Evolutionary conservation across 2,329 filamentous ascomycete genomes (phyloP).

Genomic region (Delphinella strobiligena): DNA sequence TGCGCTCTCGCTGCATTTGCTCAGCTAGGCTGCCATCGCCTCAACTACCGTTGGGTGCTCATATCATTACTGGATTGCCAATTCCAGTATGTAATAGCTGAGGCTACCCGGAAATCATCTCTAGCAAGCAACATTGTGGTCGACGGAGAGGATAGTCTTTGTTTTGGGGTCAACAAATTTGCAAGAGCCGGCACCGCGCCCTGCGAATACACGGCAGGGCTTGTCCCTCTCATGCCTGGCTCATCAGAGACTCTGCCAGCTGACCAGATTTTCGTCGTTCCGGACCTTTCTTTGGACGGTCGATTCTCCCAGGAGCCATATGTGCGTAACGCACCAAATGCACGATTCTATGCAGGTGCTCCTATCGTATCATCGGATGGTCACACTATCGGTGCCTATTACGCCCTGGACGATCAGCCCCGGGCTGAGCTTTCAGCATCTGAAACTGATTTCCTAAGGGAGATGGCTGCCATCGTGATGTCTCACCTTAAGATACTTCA

Average conservation of each 20-base stretch:
- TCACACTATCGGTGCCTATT: slow-evolving; percentile 21
- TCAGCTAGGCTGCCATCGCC: slow-evolving; percentile 39
- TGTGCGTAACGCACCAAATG: slow-evolving; percentile 17
- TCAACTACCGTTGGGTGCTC: slow-evolving; percentile 37
- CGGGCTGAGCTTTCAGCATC: slow-evolving; percentile 13
- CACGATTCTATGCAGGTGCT: slow-evolving; percentile 22
- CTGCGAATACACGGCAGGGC: slow-evolving; percentile 18
- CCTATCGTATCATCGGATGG: slow-evolving; percentile 21
- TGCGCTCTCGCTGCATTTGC: slow-evolving; percentile 34
- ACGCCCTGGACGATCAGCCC: slow-evolving; percentile 19
- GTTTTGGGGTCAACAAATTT: slow-evolving; percentile 19
- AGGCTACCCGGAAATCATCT: slow-evolving; percentile 39
- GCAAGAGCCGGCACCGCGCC: slow-evolving; percentile 14
- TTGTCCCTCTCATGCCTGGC: slow-evolving; percentile 3
- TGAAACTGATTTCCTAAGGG: slow-evolving; percentile 16
- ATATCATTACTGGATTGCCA: slow-evolving; percentile 41
- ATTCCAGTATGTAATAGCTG: slow-evolving; percentile 41
- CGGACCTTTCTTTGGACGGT: slow-evolving; percentile 19
- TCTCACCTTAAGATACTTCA: slow-evolving; percentile 21
- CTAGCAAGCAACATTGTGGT: slow-evolving; percentile 19
- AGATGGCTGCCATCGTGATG: slow-evolving; percentile 19
- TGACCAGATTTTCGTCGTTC: slow-evolving; percentile 9
- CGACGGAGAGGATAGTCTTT: slow-evolving; percentile 16
- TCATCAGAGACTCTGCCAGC: background rate
- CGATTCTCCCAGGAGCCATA: slow-evolving; percentile 20